These are phyloP conservation scores for Cinchona pubescens DNA, from an alignment of 257 asterid genomes.

Conservation along the genomic window DNA sequence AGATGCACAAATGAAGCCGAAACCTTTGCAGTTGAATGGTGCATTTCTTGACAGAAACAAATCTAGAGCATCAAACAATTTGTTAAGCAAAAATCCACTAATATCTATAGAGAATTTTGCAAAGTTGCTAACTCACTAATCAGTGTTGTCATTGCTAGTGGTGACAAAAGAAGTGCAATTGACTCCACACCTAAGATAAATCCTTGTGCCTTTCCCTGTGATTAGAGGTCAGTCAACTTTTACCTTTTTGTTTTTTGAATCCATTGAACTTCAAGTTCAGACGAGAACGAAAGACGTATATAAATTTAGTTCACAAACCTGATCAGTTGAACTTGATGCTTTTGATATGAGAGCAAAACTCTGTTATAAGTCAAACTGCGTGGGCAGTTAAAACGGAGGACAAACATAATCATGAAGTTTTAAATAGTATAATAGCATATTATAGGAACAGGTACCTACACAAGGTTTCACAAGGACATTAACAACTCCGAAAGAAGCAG, in stretches of 20 bases:
- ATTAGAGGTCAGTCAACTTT: not conserved
- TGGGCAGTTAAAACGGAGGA: conserved; percentile 22
- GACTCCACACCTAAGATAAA: conserved; percentile 81
- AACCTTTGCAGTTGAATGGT: conserved; percentile 91
- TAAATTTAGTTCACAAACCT: conserved; percentile 42
- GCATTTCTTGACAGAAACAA: conserved; percentile 78
- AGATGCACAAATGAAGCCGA: conserved; percentile 81
- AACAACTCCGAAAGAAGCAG: conserved; percentile 85
- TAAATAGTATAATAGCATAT: not conserved
- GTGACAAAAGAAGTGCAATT: conserved; percentile 74
- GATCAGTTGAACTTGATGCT: conserved; percentile 69
- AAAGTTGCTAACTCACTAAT: conserved; percentile 52
- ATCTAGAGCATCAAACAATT: conserved; percentile 46
- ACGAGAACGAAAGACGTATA: not conserved
- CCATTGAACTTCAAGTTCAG: not conserved
- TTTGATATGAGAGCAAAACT: conserved; percentile 80
- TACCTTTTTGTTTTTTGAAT: not conserved
- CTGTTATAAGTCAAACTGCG: conserved; percentile 36
- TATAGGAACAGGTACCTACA: conserved; percentile 42
- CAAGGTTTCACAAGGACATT: conserved; percentile 81
- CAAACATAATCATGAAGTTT: not conserved
- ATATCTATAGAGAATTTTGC: not conserved
- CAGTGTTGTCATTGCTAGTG: conserved; percentile 85
- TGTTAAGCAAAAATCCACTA: conserved; percentile 8
- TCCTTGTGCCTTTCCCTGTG: conserved; percentile 91